Percentiles rank a stretch among this genome's conserved stretches.
phyloP scores from a whole-genome alignment of 257 asterid species.

The Ballota nigra region DNA sequence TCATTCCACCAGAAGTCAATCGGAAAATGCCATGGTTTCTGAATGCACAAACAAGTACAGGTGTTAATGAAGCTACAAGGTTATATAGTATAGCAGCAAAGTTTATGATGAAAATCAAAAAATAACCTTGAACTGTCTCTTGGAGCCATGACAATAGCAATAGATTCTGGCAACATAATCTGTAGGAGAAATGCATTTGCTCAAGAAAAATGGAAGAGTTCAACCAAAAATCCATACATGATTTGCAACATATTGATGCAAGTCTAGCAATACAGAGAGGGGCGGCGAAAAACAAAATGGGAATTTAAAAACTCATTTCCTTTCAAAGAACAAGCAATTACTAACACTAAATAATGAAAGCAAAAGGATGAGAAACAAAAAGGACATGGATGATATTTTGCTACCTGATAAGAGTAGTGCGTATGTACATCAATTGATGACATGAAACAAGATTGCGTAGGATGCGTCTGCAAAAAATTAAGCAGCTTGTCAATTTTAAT shows the following conservation, averaged over 20 bases:
- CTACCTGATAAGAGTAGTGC: constrained; percentile 94
- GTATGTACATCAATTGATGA: constrained; percentile 97
- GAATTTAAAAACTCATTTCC: not conserved
- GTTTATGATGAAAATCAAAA: not conserved
- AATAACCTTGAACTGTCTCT: constrained; percentile 72
- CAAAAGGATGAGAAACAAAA: not conserved
- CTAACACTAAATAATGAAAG: not conserved
- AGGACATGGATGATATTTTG: constrained; percentile 15
- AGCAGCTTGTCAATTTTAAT: constrained; percentile 22
- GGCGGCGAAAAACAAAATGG: not conserved
- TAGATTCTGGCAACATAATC: constrained; percentile 95
- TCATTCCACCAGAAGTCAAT: constrained; percentile 90
- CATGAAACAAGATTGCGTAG: constrained; percentile 98
- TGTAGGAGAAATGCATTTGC: constrained; percentile 30
- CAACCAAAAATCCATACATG: not conserved
- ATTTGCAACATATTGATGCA: not conserved
- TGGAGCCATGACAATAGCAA: constrained; percentile 99
- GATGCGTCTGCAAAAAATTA: constrained; percentile 84
- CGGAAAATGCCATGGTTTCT: constrained; percentile 93
- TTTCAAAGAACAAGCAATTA: not conserved
- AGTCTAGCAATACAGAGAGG: not conserved
- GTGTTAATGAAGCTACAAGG: not conserved
- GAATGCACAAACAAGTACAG: constrained; percentile 17
- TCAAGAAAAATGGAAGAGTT: not conserved
- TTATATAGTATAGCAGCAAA: not conserved